phyloP scores from a whole-genome alignment of 495 filamentous ascomycete genomes.

The Cercophora scortea region DNA sequence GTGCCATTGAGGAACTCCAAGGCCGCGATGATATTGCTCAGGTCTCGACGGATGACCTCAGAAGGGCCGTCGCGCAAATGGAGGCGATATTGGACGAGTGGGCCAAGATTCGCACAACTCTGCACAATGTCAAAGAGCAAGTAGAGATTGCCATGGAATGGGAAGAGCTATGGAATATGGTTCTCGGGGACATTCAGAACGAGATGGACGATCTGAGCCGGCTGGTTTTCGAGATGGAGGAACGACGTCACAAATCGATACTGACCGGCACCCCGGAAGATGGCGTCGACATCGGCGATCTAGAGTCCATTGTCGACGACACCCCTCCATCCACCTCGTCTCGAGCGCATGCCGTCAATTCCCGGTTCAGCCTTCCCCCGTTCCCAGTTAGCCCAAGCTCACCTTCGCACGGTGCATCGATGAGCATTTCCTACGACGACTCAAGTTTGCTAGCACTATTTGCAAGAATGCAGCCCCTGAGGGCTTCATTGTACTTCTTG shows the following conservation, averaged over 20 bases:
- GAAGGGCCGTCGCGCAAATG: conserved; percentile 73
- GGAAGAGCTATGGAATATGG: conserved; percentile 93
- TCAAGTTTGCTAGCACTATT: conserved; percentile 77
- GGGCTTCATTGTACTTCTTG: conserved; percentile 89
- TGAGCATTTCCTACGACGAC: conserved; percentile 65
- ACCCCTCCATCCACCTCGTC: conserved; percentile 50
- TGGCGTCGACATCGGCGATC: conserved; percentile 74
- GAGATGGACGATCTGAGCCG: conserved; percentile 79
- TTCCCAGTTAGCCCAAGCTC: conserved; percentile 51
- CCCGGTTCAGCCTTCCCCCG: conserved; percentile 56
- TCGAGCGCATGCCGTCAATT: conserved; percentile 37
- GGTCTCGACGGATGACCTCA: conserved; percentile 60
- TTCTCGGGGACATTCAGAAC: conserved; percentile 84
- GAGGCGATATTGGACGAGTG: conserved; percentile 78
- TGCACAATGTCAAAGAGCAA: conserved; percentile 75
- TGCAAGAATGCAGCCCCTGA: conserved; percentile 87
- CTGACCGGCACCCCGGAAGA: conserved; percentile 50
- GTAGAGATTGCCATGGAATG: conserved; percentile 97
- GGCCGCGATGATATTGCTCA: conserved; percentile 64
- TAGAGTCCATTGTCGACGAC: conserved; percentile 93
- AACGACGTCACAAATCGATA: conserved; percentile 70
- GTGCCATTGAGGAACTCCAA: conserved; percentile 83
- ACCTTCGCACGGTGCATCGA: conserved; percentile 40
- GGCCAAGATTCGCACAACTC: conserved; percentile 64
- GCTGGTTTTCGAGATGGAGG: conserved; percentile 94